phyloP scores from a whole-genome alignment of 139 green algal species.

The Chloropicon primus region DNA sequence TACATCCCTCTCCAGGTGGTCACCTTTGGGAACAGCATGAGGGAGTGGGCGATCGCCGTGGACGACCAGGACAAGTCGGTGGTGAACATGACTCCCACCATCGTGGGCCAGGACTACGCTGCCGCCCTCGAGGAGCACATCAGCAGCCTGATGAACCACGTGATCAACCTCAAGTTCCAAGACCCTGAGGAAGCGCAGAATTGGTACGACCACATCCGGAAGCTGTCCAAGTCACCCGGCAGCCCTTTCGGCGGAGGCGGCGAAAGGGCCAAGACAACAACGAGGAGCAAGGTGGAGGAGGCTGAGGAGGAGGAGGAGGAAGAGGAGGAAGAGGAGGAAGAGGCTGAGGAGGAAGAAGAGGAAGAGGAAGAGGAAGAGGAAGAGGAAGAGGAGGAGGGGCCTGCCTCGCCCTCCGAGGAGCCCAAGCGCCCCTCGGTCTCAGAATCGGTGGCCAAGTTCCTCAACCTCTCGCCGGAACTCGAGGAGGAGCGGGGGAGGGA shows the following conservation, averaged over 20 bases:
- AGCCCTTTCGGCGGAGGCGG: too few species aligned
- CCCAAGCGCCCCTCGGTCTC: not conserved
- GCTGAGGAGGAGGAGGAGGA: not conserved
- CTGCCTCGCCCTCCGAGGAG: not conserved
- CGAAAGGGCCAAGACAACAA: too few species aligned
- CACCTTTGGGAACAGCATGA: not conserved
- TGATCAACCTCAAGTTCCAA: not conserved
- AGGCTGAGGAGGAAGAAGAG: not conserved
- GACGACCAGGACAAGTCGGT: not conserved
- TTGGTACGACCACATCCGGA: not conserved
- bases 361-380: not conserved
- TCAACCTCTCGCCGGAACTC: not conserved
- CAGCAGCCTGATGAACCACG: not conserved
- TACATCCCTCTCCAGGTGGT: not conserved
- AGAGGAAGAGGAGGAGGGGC: not conserved
- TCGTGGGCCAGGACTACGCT: not conserved
- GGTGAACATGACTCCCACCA: not conserved
- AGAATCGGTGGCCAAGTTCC: not conserved
- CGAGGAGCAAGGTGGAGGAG: too few species aligned
- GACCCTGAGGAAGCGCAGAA: not conserved
- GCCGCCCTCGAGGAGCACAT: not conserved
- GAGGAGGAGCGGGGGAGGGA: too few species aligned
- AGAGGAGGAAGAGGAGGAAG: not conserved
- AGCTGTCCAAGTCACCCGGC: not conserved
- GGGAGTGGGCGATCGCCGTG: not conserved